Evolutionary conservation across 2,329 filamentous ascomycete genomes (phyloP).

Genomic region (Aspergillus sp.): DNA sequence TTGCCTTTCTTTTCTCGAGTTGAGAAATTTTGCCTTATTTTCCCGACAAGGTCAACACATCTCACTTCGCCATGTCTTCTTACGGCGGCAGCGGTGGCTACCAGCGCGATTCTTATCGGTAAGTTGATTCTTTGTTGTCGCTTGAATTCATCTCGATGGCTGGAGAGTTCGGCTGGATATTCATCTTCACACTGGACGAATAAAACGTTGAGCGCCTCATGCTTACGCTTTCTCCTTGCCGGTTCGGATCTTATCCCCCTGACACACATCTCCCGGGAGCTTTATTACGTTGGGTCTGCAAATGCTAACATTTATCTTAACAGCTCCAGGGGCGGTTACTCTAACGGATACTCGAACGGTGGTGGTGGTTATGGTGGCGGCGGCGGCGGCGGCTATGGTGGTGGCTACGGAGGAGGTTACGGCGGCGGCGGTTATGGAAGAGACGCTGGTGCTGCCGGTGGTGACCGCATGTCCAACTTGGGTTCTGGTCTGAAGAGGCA

Average conservation of each 20-base stretch:
- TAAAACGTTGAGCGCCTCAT: neutral
- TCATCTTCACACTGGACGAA: neutral
- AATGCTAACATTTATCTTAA: neutral
- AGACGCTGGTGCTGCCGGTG: slow-evolving; percentile 59
- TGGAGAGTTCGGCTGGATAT: neutral
- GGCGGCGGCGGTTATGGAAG: slow-evolving; percentile 27
- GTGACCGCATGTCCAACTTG: slow-evolving; percentile 92
- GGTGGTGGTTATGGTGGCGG: slow-evolving; percentile 30
- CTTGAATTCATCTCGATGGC: neutral
- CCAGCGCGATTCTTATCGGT: slow-evolving; percentile 57
- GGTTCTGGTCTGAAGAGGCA: slow-evolving; percentile 85
- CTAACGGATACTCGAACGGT: slow-evolving; percentile 48
- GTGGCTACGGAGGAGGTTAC: slow-evolving; percentile 27
- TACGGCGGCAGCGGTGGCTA: slow-evolving; percentile 56
- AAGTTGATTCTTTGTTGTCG: slow-evolving; percentile 21
- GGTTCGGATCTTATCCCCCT: neutral
- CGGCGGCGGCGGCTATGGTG: slow-evolving; percentile 29
- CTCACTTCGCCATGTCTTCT: slow-evolving; percentile 65
- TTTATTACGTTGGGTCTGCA: neutral
- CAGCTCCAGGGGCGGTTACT: slow-evolving; percentile 50
- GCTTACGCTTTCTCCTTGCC: neutral
- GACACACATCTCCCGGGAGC: neutral
- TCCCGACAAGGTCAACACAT: slow-evolving; percentile 10
- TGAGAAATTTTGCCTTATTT: slow-evolving; percentile 6
- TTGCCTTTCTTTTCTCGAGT: slow-evolving; percentile 13